A percentile compares a stretch with the other conserved stretches of the same genome.
phyloP scores from a whole-genome alignment of 202 grass and related monocot species.

The Zizania palustris region DNA sequence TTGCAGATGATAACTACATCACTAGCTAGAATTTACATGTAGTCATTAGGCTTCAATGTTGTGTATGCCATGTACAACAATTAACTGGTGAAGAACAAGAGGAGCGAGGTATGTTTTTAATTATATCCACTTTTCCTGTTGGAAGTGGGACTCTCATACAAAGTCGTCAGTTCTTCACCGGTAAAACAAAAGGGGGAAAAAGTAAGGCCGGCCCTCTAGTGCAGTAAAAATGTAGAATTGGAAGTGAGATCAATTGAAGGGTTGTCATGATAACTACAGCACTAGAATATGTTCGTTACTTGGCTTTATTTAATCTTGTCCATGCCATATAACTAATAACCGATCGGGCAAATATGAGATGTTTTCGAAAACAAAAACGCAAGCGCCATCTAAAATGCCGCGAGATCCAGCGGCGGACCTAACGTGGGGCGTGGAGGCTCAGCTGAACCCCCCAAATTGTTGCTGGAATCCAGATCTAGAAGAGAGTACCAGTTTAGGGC shows the following conservation, averaged over 20 bases:
- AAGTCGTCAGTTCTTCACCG: background rate
- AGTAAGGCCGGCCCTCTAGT: background rate
- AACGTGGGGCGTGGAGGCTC: no score
- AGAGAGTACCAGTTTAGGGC: no score
- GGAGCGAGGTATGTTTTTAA: background rate
- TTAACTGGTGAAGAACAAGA: background rate
- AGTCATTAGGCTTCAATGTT: background rate
- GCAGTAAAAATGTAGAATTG: no score
- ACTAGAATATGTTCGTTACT: background rate
- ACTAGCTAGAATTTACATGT: background rate
- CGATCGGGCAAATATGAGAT: background rate
- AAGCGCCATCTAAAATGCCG: no score
- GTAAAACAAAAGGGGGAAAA: background rate
- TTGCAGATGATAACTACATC: background rate
- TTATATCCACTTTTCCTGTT: background rate
- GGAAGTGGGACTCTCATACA: background rate
- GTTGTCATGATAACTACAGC: background rate
- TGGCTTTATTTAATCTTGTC: conserved; percentile 1
- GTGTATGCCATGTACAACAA: background rate
- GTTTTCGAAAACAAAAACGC: no score
- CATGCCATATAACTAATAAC: background rate
- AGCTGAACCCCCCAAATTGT: no score
- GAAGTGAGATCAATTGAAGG: background rate
- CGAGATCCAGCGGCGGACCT: no score
- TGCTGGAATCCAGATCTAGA: no score